These are phyloP conservation scores for Capsicum rhomboideum DNA, from an alignment of 257 asterid species.

Conservation along the genomic window DNA sequence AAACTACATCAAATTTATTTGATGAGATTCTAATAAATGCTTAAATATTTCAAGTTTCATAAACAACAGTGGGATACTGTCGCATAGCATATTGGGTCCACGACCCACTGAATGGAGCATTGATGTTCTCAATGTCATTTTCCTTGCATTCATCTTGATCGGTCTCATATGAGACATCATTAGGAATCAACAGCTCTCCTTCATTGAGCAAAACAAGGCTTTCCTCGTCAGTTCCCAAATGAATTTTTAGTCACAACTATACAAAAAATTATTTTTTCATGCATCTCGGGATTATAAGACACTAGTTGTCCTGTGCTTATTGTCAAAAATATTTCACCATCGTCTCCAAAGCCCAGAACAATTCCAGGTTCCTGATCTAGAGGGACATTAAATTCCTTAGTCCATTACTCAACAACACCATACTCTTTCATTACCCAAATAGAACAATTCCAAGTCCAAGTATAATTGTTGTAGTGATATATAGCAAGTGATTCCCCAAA, in stretches of 20 bases:
- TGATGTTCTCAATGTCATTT: neutral
- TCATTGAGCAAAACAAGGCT: neutral
- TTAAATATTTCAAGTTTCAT: no score
- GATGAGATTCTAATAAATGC: no score
- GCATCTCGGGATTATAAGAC: neutral
- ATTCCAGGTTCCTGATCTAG: slow-evolving; percentile 7
- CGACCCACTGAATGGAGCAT: neutral
- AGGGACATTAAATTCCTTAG: slow-evolving; percentile 8
- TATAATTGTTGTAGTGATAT: neutral
- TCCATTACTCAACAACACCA: slow-evolving; percentile 40
- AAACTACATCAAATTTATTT: no score
- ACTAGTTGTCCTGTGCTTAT: neutral
- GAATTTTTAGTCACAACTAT: neutral
- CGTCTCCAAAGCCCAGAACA: slow-evolving; percentile 16
- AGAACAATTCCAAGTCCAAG: neutral
- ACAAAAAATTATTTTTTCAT: neutral
- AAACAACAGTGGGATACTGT: no score
- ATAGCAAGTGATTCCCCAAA: neutral
- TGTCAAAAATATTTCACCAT: slow-evolving; percentile 19
- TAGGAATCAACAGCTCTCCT: neutral
- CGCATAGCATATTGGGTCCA: no score
- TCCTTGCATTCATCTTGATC: neutral
- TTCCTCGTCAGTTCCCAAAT: neutral
- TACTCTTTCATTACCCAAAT: slow-evolving; percentile 46
- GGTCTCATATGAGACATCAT: neutral